phyloP scores from a whole-genome alignment of 805 yeast genomes.

The Teunomyces kruisii region DNA sequence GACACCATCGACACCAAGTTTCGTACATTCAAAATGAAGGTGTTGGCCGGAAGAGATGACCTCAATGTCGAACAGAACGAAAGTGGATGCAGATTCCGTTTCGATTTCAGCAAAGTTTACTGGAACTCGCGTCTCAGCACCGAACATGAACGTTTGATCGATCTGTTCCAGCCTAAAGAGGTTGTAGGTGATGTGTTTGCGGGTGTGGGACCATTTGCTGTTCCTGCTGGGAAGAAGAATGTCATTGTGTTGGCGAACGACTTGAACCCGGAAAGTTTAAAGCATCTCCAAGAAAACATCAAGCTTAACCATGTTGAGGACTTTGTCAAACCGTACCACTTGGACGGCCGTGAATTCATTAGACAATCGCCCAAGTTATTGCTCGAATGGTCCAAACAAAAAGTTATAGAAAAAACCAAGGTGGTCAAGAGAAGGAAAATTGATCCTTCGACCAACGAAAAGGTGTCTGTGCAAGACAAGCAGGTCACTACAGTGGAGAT shows the following conservation, averaged over 20 bases:
- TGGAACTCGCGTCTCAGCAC: constrained; percentile 96
- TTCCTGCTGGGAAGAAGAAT: constrained; percentile 88
- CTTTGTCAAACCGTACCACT: constrained; percentile 62
- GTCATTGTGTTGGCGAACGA: constrained; percentile 89
- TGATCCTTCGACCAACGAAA: constrained; percentile 32
- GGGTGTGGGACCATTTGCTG: constrained; percentile 97
- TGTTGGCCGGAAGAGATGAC: constrained; percentile 81
- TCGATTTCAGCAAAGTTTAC: constrained; percentile 91
- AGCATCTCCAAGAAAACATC: constrained; percentile 67
- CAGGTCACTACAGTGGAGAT: constrained; percentile 29
- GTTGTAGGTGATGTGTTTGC: constrained; percentile 95
- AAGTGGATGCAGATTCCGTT: constrained; percentile 78
- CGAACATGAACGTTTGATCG: constrained; percentile 83
- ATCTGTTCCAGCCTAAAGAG: constrained; percentile 58
- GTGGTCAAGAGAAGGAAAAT: constrained; percentile 33
- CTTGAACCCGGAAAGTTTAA: constrained; percentile 82
- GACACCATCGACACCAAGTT: constrained; percentile 84
- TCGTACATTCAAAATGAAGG: constrained; percentile 91
- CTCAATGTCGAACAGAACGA: constrained; percentile 84
- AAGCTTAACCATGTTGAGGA: constrained; percentile 57
- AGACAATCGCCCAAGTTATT: constrained; percentile 54
- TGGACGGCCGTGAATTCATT: constrained; percentile 85
- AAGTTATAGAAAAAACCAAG: constrained; percentile 34
- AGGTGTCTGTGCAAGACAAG: constrained; percentile 14
- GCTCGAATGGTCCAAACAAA: constrained; percentile 41